Percentiles rank a stretch among this genome's conserved stretches.
Evolutionary conservation across 2,329 filamentous ascomycete species (phyloP).

Genomic region (Sporothrix sp.): DNA sequence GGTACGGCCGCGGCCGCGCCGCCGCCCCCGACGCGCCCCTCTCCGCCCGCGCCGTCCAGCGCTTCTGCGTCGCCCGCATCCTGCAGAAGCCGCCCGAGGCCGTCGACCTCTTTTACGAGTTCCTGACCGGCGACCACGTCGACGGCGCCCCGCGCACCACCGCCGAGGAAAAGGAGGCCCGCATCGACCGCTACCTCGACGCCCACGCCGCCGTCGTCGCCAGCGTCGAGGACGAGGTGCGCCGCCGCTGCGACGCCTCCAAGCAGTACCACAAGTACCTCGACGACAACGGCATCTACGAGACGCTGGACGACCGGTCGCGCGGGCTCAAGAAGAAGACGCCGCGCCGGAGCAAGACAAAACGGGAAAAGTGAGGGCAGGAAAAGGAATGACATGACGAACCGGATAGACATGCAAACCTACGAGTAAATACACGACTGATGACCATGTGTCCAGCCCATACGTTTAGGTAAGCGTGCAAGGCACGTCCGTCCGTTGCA

Average conservation of each 20-base stretch:
- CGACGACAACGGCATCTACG: background rate
- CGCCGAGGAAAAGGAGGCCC: background rate
- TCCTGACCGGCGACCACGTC: background rate
- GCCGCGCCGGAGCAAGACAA: too few relatives aligned
- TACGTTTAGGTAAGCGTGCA: too few relatives aligned
- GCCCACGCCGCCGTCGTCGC: too few relatives aligned
- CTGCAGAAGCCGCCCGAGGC: constrained; percentile 6
- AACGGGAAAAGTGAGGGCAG: too few relatives aligned
- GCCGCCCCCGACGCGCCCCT: background rate
- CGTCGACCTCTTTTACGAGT: constrained; percentile 5
- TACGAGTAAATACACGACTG: too few relatives aligned
- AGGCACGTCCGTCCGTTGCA: too few relatives aligned
- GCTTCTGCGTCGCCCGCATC: constrained; percentile 6
- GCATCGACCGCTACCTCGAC: too few relatives aligned
- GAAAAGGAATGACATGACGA: too few relatives aligned
- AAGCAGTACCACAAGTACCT: constrained; percentile 1
- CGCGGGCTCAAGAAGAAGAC: too few relatives aligned
- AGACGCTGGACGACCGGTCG: constrained; percentile 1
- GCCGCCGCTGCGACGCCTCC: background rate
- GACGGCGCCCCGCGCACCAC: background rate
- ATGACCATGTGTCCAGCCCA: too few relatives aligned
- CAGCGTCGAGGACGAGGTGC: background rate
- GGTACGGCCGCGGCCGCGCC: constrained; percentile 4
- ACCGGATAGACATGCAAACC: too few relatives aligned
- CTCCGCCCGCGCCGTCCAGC: background rate